These are phyloP conservation scores for Fusarium abutilonis DNA, from an alignment of 2,329 filamentous ascomycete species.

Conservation along the genomic window DNA sequence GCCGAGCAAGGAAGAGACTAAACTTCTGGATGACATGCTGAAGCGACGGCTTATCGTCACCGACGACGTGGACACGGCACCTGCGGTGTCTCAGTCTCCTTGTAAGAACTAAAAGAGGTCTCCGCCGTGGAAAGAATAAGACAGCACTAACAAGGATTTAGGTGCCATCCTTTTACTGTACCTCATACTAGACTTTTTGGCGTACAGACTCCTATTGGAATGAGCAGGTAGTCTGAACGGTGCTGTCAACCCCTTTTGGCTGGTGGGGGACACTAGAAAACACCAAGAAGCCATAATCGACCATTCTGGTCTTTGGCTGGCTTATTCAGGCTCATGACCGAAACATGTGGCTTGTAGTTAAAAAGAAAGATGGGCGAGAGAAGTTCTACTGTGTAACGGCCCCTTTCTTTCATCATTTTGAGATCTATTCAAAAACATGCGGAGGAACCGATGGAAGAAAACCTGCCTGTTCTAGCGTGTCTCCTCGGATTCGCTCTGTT, in stretches of 20 bases:
- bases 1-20: constrained; percentile 31
- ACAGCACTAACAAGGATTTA: background rate
- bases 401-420: background rate
- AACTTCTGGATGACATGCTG: constrained; percentile 28
- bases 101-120: too few relatives aligned
- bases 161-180: background rate
- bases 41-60: constrained; percentile 32
- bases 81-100: constrained; percentile 34
- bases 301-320: constrained; percentile 7
- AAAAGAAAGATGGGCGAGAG: constrained; percentile 1
- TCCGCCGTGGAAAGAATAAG: constrained; percentile 7
- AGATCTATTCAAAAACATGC: background rate
- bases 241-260: constrained; percentile 12
- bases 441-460: background rate
- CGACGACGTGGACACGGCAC: constrained; percentile 42
- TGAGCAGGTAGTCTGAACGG: background rate
- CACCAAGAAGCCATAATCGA: constrained; percentile 13
- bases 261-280: constrained; percentile 27
- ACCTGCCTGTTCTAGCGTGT: constrained; percentile 9
- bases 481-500: constrained; percentile 1
- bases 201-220: constrained; percentile 1
- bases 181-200: background rate
- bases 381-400: background rate
- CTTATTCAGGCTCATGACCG: constrained; percentile 1
- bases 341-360: background rate